Conservation (phyloP, 208 protist species). For the Crithidia fasciculata region DNA sequence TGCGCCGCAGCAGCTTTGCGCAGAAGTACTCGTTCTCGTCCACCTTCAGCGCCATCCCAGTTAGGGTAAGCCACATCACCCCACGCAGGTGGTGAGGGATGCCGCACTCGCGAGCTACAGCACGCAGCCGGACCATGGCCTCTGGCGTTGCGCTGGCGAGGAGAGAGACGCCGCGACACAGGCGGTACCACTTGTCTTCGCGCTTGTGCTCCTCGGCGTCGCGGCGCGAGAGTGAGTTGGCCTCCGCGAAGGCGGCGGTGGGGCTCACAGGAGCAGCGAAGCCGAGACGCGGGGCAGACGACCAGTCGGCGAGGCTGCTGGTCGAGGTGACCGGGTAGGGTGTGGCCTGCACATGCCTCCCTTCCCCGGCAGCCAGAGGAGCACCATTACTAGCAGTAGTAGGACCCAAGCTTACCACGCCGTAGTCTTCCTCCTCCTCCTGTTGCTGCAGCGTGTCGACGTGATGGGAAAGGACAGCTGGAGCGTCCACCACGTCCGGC, state of each 20-base stretch:
- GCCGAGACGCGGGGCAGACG: slow-evolving; percentile 50
- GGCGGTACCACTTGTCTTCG: slow-evolving; percentile 56
- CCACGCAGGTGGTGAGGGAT: slow-evolving; percentile 56
- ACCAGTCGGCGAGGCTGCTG: slow-evolving; percentile 58
- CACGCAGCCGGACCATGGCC: slow-evolving; percentile 41
- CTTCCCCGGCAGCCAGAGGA: not conserved
- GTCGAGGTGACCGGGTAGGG: slow-evolving; percentile 48
- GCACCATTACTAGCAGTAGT: no score
- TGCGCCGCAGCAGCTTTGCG: slow-evolving; percentile 48
- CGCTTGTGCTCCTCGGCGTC: slow-evolving; percentile 43
- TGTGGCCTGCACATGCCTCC: slow-evolving; percentile 10
- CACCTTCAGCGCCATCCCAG: slow-evolving; percentile 62
- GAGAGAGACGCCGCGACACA: slow-evolving; percentile 54
- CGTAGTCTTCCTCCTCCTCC: not conserved
- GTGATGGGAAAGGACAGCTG: no score
- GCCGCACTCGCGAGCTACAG: slow-evolving; percentile 34
- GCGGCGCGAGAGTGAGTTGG: slow-evolving; percentile 13
- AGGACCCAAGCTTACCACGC: not conserved
- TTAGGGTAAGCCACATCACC: slow-evolving; percentile 77
- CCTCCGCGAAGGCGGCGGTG: slow-evolving; percentile 29
- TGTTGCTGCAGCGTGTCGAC: no score
- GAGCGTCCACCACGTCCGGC: no score
- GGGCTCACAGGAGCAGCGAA: slow-evolving; percentile 38
- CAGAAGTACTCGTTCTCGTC: slow-evolving; percentile 84
- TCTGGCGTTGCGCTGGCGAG: slow-evolving; percentile 48